Base-by-base conservation (phyloP, 2,329 filamentous ascomycete genomes). In the Talaromyces piceae region DNA sequence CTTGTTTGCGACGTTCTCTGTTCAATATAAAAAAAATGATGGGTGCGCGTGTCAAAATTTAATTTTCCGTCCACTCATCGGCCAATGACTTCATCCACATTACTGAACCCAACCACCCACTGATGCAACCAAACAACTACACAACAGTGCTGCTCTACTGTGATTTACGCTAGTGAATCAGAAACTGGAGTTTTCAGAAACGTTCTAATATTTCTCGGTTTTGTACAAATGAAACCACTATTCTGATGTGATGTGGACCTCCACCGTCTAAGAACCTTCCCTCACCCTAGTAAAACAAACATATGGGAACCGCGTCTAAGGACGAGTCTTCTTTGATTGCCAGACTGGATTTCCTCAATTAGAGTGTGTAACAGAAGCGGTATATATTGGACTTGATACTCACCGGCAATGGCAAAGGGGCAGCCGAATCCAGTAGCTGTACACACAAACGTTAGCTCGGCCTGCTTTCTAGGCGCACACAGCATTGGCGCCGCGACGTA, bases 361-460 rank as follows among this genome's bases (percentile, higher is more conserved):
- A 64, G 59, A 30, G 30, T 4, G 16, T 23, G 13, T n/a, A 39
- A 31, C 18, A 9, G 31, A 18, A 45, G 5, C 4, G 20, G 7
- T 7, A 27, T 20, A 41, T 23, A 8, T 8, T 18, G 50, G 49
- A 43, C 53, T 30, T 45, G 58, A 11, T 33, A 60, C 79, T 75
- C 77, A 84, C 82, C 78, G 64, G 81, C 81, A 72, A 84, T 77
- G 67, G 69, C 77, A 70, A 84, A 83, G 50, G 81, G 81, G 57
- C 76, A 61, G 56, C 69, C 67, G 70, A 84, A 84, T 60, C 80
- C 81, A 59, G 72, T 70, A 59, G 71, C 81, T 84, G 61, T n/a
- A 43, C 48, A 45, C 37, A 41, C 59, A 43, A 37, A 54, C 31
- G 57, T 50, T 31, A 39, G 49, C 64, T 79, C 63, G 41, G 50